Evolutionary conservation across 2,329 filamentous ascomycete genomes (phyloP).

Genomic region (Fusarium concolor): DNA sequence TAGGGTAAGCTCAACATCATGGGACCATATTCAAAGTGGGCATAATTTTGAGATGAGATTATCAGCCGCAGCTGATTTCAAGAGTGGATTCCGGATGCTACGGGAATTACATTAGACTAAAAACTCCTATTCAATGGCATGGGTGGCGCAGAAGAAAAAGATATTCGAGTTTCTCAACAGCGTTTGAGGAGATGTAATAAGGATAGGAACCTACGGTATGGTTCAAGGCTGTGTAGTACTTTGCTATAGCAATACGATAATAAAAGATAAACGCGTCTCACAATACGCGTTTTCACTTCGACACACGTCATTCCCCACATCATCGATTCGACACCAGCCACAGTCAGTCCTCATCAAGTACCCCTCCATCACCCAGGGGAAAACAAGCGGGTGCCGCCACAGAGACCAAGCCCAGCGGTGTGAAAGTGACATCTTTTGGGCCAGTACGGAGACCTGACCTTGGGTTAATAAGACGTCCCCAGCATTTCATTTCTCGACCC

Average conservation of each 20-base stretch:
- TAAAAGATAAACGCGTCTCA: slow-evolving; percentile 23
- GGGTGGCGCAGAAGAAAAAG: slow-evolving; percentile 6
- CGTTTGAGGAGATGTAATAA: background rate
- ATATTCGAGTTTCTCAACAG: background rate
- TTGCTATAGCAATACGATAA: background rate
- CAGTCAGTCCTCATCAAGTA: slow-evolving; percentile 23
- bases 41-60: slow-evolving; percentile 29
- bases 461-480: slow-evolving; percentile 36
- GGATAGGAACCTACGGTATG: no score
- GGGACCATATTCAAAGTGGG: slow-evolving; percentile 12
- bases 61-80: slow-evolving; percentile 22
- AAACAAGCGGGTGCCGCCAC: slow-evolving; percentile 25
- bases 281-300: slow-evolving; percentile 29
- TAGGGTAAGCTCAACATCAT: slow-evolving; percentile 28
- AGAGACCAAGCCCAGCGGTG: slow-evolving; percentile 32
- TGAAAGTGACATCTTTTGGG: slow-evolving; percentile 38
- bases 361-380: slow-evolving; percentile 26
- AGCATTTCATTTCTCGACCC: slow-evolving; percentile 41
- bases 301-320: slow-evolving; percentile 39
- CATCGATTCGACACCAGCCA: slow-evolving; percentile 29
- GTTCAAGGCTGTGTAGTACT: background rate
- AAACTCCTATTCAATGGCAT: background rate
- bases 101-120: slow-evolving; percentile 17
- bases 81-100: slow-evolving; percentile 38
- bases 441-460: slow-evolving; percentile 1